These are phyloP conservation scores for Rhizopogon vinicolor DNA, from an alignment of 768 basidiomycete species.

Conservation along the genomic window DNA sequence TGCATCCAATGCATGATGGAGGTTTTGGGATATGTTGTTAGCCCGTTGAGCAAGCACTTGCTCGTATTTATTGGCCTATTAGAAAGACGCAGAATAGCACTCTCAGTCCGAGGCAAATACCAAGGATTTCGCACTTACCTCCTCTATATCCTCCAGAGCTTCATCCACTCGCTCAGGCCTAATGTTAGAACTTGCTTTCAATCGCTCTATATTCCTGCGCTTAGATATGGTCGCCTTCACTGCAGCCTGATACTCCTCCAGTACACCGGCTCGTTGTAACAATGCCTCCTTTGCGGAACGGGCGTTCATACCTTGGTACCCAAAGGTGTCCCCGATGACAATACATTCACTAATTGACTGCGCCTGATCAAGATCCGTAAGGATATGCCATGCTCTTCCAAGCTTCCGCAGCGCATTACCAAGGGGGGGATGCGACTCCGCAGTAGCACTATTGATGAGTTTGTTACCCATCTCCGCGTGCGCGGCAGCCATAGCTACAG, in stretches of 20 bases:
- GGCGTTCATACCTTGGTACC: conserved; percentile 97
- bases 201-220: conserved; percentile 82
- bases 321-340: conserved; percentile 91
- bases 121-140: conserved; percentile 43
- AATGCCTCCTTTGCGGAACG: conserved; percentile 94
- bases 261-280: conserved; percentile 80
- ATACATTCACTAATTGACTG: conserved; percentile 95
- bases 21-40: conserved; percentile 88
- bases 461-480: conserved; percentile 94
- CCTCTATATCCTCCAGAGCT: conserved; percentile 88
- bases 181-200: conserved; percentile 84
- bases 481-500: conserved; percentile 65
- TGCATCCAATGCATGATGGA: conserved; percentile 79
- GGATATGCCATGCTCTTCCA: conserved; percentile 81
- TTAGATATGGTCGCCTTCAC: conserved; percentile 93
- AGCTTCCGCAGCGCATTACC: conserved; percentile 81
- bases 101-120: neutral
- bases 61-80: conserved; percentile 87
- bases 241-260: conserved; percentile 93
- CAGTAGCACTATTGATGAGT: conserved; percentile 81
- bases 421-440: conserved; percentile 82
- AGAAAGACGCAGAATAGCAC: conserved; percentile 8
- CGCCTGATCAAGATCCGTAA: conserved; percentile 85
- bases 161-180: conserved; percentile 84
- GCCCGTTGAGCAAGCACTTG: conserved; percentile 80